A percentile compares a stretch with the other conserved stretches of the same genome.
phyloP scores from a whole-genome alignment of 192 early-diverging fungal genomes.

The Coemansia sp. region DNA sequence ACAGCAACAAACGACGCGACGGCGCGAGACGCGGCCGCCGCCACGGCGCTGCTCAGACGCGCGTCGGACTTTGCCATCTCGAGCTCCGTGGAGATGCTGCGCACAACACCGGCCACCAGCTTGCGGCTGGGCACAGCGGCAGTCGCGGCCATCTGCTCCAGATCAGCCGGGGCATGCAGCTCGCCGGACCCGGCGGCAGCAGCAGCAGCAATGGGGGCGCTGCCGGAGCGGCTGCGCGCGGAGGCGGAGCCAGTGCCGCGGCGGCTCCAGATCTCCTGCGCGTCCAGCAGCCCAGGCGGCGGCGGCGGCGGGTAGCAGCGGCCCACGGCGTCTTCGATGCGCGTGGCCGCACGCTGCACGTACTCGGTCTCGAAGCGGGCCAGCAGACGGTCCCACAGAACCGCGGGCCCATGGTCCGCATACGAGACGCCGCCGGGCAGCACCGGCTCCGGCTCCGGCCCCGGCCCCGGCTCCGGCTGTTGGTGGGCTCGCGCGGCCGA shows the following conservation, averaged over 20 bases:
- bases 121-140: constrained; percentile 16
- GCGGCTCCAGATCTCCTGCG: constrained; percentile 14
- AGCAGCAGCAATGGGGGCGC: background rate
- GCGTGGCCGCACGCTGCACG: constrained; percentile 9
- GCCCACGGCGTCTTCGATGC: constrained; percentile 19
- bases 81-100: constrained; percentile 34
- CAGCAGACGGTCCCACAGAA: constrained; percentile 34
- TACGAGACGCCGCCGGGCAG: background rate
- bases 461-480: no score
- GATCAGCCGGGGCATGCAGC: background rate
- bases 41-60: constrained; percentile 9
- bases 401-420: background rate
- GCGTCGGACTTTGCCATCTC: constrained; percentile 25
- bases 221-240: background rate
- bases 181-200: background rate
- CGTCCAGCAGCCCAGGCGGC: constrained; percentile 24
- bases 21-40: background rate
- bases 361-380: constrained; percentile 22
- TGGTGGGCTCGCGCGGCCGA: background rate
- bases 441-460: background rate
- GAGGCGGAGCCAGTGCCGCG: background rate
- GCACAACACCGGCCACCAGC: constrained; percentile 19
- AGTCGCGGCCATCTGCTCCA: constrained; percentile 7
- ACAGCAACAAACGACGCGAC: constrained; percentile 5
- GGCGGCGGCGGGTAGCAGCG: constrained; percentile 24